phyloP scores from a whole-genome alignment of 1,284 basidiomycete genomes.

The Athelia psychrophila region DNA sequence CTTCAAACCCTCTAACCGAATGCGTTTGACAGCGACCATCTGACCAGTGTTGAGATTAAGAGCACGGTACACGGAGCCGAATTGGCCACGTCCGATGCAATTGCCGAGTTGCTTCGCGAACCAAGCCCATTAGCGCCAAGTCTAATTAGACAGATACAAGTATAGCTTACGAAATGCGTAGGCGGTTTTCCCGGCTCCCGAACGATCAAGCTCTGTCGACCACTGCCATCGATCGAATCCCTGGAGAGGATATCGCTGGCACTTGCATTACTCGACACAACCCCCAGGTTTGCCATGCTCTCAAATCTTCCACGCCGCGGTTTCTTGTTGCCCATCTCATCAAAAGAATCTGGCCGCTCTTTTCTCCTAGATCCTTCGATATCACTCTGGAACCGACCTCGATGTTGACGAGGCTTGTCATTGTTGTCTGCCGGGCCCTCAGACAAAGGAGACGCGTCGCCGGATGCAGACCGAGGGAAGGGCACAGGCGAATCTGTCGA shows the following conservation, averaged over 20 bases:
- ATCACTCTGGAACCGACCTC: conserved; percentile 70
- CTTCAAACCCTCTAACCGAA: conserved; percentile 81
- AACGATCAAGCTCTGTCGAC: conserved; percentile 78
- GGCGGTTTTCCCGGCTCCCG: conserved; percentile 78
- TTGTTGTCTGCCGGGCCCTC: conserved; percentile 27
- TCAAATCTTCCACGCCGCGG: conserved; percentile 57
- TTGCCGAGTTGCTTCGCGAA: conserved; percentile 84
- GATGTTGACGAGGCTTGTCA: conserved; percentile 46
- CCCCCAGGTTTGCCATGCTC: conserved; percentile 64
- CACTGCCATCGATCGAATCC: conserved; percentile 60
- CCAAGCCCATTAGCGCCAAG: conserved; percentile 8
- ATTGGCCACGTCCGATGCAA: conserved; percentile 95
- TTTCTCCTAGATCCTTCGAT: conserved; percentile 53
- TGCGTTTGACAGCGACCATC: conserved; percentile 94
- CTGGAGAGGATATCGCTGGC: conserved; percentile 63
- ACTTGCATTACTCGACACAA: conserved; percentile 47
- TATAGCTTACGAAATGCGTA: conserved; percentile 76
- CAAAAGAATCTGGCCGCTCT: conserved; percentile 63
- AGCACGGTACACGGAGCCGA: conserved; percentile 93
- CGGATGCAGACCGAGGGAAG: conserved; percentile 58
- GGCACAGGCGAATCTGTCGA: conserved; percentile 45
- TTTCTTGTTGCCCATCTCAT: conserved; percentile 54
- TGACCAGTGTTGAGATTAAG: conserved; percentile 90
- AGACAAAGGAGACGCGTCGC: conserved; percentile 36
- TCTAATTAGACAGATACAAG: background rate